Base-by-base conservation (phyloP, 2,329 filamentous ascomycete genomes). In the Aspergillaceae sp. region DNA sequence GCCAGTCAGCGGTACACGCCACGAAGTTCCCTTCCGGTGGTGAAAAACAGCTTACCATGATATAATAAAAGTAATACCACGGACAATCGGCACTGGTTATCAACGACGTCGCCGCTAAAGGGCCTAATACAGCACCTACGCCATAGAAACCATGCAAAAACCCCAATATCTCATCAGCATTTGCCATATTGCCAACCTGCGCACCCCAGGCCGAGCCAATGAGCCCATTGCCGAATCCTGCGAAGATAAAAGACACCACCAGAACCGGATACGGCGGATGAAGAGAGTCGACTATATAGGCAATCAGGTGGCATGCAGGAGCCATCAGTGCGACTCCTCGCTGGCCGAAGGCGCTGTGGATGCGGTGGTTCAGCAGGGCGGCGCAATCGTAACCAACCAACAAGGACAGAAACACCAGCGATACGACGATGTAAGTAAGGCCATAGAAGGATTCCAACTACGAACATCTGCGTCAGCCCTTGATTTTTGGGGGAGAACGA, bases 21-120 rank as follows among this genome's bases (percentile, higher is more conserved):
- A 19, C 19, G 19, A 19, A 19, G 19, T 19, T 19, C 19, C 19
- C 19, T 19, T 19, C 19, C 7, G 26, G 11, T 27, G 3, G 4
- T 9, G 0, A n/a, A 7, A 11, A 6, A 19, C 19, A 7, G 42
- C 74, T 51, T 57, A 84, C 79, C 81, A 89, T 85, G 46, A 88
- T 67, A 59, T 87, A 88, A 65, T 87, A 91, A 64, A 84, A 90
- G 7, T 72, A 72, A 56, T 83, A 87, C 87, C 87, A 92, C 0
- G 71, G 70, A 43, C 83, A 59, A 3, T 68, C 54, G 0, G 69
- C 79, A 52, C 79, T 80, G 0, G 82, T 80, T 33, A 90, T 78
- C 77, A 91, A 81, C 4, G 77, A 76, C 0, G 86, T 88, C 1
- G 85, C 84, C 48, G 88, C 74, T 5, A 90, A 63, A 0, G 86